These are phyloP conservation scores for Acidomyces sp. DNA, from an alignment of 495 filamentous ascomycete species.

Conservation along the genomic window DNA sequence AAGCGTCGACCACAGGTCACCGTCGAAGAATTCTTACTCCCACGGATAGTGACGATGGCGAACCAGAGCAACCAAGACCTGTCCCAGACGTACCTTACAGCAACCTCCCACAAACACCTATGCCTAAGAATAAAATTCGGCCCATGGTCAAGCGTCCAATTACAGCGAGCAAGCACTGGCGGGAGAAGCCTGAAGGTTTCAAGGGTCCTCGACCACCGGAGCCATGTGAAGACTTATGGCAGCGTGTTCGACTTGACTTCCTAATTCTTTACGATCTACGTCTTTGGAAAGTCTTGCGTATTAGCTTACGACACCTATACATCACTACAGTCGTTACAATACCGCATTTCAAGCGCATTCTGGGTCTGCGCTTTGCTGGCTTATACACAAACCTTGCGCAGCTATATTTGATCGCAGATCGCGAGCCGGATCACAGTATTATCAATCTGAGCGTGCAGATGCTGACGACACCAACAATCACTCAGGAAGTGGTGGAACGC, in stretches of 20 bases:
- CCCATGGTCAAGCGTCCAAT: constrained; percentile 20
- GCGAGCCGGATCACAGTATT: constrained; percentile 95
- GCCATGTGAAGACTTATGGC: constrained; percentile 58
- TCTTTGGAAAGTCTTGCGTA: constrained; percentile 90
- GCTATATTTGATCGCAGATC: constrained; percentile 88
- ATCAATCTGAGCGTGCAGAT: constrained; percentile 95
- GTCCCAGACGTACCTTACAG: constrained; percentile 17
- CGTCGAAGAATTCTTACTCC: constrained; percentile 42
- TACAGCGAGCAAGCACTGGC: constrained; percentile 65
- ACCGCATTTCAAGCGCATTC: constrained; percentile 89
- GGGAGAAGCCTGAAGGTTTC: constrained; percentile 53
- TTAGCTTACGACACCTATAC: constrained; percentile 82
- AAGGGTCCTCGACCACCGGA: constrained; percentile 3
- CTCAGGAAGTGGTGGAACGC: constrained; percentile 78
- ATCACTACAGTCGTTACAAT: constrained; percentile 92
- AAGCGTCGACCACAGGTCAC: constrained; percentile 40
- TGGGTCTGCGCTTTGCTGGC: constrained; percentile 82
- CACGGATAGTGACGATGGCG: constrained; percentile 38
- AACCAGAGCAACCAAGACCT: constrained; percentile 21
- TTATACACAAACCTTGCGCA: constrained; percentile 89
- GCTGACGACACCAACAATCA: constrained; percentile 91
- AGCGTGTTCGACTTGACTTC: constrained; percentile 85
- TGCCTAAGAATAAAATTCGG: no score
- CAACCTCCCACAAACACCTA: constrained; percentile 31
- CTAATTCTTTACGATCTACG: constrained; percentile 91